Evolutionary conservation across 805 yeast species (phyloP), one percentile per base, ranked within the genome.

Genomic region (Metschnikowia lunata): DNA sequence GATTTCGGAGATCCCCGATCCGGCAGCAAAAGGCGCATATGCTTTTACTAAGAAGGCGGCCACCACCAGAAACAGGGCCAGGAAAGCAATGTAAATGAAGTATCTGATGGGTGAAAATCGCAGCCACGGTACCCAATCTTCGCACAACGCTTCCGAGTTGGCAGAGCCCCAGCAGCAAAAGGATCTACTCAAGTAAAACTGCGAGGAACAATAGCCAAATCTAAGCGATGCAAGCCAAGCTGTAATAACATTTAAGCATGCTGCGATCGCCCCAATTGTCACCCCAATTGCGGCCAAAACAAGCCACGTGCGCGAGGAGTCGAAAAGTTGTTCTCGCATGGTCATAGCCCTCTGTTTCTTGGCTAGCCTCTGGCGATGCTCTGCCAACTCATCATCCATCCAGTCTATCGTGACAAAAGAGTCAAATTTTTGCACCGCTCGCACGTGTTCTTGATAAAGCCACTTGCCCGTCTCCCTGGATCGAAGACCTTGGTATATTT

Each of bases 1-100:
- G 60, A 93, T 91, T 64, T 93, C 99, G 12, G 97, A 85, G 40
- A 93, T 95, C 0, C 99, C 99, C 7, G 96, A 86, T 0, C 99
- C 99, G 1, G 98, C 95, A 2, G 99, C 98, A 42, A 82, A 74
- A 1, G 96, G 96, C 0, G 96, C 90, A 53, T 79, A 81, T 11
- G 62, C 61, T 51, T 79, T 72, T 37, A 95, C 96, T 30, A 89
- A 58, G 11, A 74, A 59, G 0, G 91, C 88, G 1, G 96, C 82
- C 9, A 74, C 52, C 8, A 73, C 61, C 3, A 93, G 85, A 54
- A 91, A 81, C 0, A 68, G 12, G 0, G 82, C 65, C 6, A 95
- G 84, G 1, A 83, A 63, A 0, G 67, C 8, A 3, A 88, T 72
- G 56, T 82, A 91, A 0, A 78, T 58, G 1, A 78, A 1, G 56